Conservation (phyloP, 2,329 filamentous ascomycete genomes). For the Alternaria tenuissima region DNA sequence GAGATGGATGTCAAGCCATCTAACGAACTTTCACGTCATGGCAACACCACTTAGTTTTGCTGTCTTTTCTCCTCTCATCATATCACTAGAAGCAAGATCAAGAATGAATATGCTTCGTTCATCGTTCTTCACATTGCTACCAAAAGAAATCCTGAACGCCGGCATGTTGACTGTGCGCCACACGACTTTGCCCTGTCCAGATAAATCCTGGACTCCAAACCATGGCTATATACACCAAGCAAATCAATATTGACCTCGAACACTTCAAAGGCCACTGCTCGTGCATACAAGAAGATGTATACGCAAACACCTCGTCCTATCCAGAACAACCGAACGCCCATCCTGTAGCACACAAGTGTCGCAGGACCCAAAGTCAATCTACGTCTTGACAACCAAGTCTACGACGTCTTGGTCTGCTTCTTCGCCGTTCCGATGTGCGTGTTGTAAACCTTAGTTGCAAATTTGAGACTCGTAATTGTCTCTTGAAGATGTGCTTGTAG, state of each 20-base stretch:
- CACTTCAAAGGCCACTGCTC: slow-evolving; percentile 26
- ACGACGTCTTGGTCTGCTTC: slow-evolving; percentile 68
- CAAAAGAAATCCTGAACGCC: not conserved
- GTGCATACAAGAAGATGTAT: not conserved
- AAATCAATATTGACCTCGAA: slow-evolving; percentile 24
- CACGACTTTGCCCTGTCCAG: slow-evolving; percentile 1
- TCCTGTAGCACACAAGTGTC: not conserved
- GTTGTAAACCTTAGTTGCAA: slow-evolving; percentile 94
- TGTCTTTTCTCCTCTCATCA: not conserved
- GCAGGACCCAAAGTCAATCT: not conserved
- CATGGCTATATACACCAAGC: slow-evolving; percentile 5
- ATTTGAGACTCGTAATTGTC: slow-evolving; percentile 92
- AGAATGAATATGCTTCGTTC: not conserved
- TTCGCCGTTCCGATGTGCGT: slow-evolving; percentile 92
- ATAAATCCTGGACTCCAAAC: not conserved
- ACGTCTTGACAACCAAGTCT: not conserved
- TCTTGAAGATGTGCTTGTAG: slow-evolving; percentile 90
- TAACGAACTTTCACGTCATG: no score
- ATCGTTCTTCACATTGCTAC: not conserved
- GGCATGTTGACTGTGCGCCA: not conserved
- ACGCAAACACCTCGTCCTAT: slow-evolving; percentile 2
- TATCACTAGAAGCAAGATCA: not conserved
- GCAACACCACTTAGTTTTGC: no score
- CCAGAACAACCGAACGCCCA: slow-evolving; percentile 3
- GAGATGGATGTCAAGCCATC: not conserved